Percentiles rank a stretch among this genome's conserved stretches.
These are phyloP conservation scores for Nitzschia sp. DNA, from an alignment of 108 stramenopile species.

Conservation along the genomic window DNA sequence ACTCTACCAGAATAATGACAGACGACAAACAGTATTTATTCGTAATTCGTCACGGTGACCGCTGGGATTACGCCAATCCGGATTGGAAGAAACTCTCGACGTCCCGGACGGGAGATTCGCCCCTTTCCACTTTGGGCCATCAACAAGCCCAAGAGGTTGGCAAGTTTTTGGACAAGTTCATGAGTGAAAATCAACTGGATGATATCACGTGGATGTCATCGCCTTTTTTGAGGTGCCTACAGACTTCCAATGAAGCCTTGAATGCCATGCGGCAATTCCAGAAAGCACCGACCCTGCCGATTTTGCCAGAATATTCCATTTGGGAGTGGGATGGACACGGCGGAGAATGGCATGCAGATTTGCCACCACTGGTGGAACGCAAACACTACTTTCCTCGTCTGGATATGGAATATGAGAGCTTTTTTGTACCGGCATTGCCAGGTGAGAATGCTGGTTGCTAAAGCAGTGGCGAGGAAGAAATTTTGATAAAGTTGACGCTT, in stretches of 20 bases:
- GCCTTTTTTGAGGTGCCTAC: constrained; percentile 62
- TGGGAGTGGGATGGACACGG: constrained; percentile 64
- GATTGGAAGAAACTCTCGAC: constrained; percentile 38
- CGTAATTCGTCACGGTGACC: constrained; percentile 85
- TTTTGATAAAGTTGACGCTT: neutral
- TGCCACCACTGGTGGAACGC: constrained; percentile 54
- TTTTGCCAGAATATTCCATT: constrained; percentile 55
- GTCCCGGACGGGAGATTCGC: constrained; percentile 60
- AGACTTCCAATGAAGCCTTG: constrained; percentile 52
- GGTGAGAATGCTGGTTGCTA: constrained; percentile 25
- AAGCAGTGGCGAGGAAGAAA: neutral
- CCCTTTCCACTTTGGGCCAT: constrained; percentile 68
- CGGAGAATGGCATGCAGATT: constrained; percentile 49
- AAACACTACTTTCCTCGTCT: constrained; percentile 64
- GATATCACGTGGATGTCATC: constrained; percentile 56
- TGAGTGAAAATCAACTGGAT: constrained; percentile 26
- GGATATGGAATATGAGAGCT: constrained; percentile 38
- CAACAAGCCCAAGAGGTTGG: constrained; percentile 78
- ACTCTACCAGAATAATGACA: constrained; percentile 4
- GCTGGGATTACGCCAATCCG: constrained; percentile 76
- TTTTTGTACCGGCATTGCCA: constrained; percentile 56
- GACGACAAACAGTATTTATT: constrained; percentile 39
- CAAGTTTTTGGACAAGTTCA: constrained; percentile 39
- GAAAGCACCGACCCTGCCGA: constrained; percentile 9
- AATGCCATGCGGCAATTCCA: constrained; percentile 32